phyloP scores from a whole-genome alignment of 1,284 basidiomycete species.

The Chalciporus sp. region DNA sequence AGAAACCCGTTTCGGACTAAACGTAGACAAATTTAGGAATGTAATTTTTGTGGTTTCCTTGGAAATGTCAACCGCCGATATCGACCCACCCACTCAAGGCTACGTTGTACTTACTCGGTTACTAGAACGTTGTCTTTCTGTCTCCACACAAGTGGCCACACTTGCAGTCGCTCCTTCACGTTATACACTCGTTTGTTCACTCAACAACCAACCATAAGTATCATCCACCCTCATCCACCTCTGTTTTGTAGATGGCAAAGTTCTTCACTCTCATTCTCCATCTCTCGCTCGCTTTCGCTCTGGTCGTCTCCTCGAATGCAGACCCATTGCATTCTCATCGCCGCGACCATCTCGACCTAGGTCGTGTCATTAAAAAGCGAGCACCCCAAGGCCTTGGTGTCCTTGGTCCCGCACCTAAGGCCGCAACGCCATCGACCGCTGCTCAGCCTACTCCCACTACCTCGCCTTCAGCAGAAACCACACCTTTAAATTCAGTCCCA shows the following conservation, averaged over 20 bases:
- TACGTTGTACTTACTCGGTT: no score
- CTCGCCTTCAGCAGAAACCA: constrained; percentile 15
- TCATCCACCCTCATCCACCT: no score
- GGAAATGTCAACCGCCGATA: no score
- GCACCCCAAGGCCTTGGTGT: constrained; percentile 26
- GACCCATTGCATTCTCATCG: constrained; percentile 43
- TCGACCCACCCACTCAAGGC: no score
- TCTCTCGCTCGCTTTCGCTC: constrained; percentile 51
- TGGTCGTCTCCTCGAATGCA: constrained; percentile 48
- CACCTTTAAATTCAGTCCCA: constrained; percentile 16
- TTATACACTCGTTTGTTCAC: constrained; percentile 18
- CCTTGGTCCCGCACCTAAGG: constrained; percentile 7
- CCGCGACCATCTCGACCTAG: constrained; percentile 58
- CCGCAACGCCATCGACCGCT: constrained; percentile 15
- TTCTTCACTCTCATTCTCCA: constrained; percentile 66
- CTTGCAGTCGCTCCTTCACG: constrained; percentile 19
- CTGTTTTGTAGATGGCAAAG: constrained; percentile 30
- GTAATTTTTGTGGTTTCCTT: neutral
- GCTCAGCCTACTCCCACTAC: constrained; percentile 15
- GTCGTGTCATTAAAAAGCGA: constrained; percentile 72
- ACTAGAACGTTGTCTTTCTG: no score
- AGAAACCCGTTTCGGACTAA: no score
- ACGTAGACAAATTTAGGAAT: neutral
- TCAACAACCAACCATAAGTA: no score
- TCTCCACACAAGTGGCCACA: neutral